Evolutionary conservation across 371 early-diverging fungal species (phyloP).

Genomic region (Nosema muscidifuracis): DNA sequence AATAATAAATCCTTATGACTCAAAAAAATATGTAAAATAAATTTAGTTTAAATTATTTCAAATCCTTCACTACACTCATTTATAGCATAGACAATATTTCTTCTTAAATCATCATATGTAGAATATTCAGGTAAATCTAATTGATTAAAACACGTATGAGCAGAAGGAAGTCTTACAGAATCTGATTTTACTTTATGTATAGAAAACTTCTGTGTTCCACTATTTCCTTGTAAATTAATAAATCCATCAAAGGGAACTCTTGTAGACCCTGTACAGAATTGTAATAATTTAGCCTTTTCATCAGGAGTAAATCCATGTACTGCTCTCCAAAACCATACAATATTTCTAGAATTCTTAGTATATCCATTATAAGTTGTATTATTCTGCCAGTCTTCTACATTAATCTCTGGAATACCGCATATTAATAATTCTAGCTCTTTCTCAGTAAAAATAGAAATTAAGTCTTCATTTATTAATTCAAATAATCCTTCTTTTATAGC

Average conservation of each 20-base stretch:
- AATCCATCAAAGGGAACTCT: conserved; percentile 94
- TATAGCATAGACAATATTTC: conserved; percentile 76
- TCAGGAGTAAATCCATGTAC: conserved; percentile 90
- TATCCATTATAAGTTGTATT: conserved; percentile 87
- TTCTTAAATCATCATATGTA: conserved; percentile 77
- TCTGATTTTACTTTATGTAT: conserved; percentile 75
- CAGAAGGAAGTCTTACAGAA: conserved; percentile 82
- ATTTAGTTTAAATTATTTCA: conserved; percentile 68
- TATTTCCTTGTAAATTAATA: conserved; percentile 77
- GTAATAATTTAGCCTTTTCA: conserved; percentile 86
- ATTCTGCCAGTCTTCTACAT: conserved; percentile 96
- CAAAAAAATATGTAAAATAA: too few relatives aligned
- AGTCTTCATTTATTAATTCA: conserved; percentile 77
- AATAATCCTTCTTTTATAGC: conserved; percentile 87
- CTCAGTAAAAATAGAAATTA: conserved; percentile 88
- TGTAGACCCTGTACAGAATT: conserved; percentile 93
- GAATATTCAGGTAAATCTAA: conserved; percentile 87
- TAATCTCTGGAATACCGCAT: conserved; percentile 90
- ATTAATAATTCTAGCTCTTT: conserved; percentile 93
- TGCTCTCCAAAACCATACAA: conserved; percentile 97
- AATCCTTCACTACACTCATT: conserved; percentile 87
- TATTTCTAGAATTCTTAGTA: conserved; percentile 71
- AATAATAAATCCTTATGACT: too few relatives aligned
- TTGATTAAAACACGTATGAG: conserved; percentile 84
- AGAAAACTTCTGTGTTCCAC: conserved; percentile 89